phyloP scores from a whole-genome alignment of 2,329 filamentous ascomycete species.

The Mycogone perniciosa region DNA sequence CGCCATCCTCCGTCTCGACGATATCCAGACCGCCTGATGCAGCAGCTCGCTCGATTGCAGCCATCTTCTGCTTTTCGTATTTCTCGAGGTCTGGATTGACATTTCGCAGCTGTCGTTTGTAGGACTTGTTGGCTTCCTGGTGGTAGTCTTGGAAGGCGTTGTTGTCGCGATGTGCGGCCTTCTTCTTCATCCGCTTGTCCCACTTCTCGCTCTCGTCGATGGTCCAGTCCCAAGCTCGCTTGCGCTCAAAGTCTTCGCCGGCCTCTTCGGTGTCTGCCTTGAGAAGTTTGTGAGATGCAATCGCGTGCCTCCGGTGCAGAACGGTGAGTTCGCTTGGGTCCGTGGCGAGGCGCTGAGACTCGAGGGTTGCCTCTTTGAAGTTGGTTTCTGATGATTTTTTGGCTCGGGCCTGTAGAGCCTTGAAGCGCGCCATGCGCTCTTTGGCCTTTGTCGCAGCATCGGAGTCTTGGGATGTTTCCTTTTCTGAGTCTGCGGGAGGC shows the following conservation, averaged over 20 bases:
- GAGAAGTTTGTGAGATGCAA: conserved; percentile 85
- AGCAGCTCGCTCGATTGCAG: conserved; percentile 77
- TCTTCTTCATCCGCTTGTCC: conserved; percentile 87
- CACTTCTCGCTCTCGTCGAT: conserved; percentile 88
- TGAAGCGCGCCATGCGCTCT: conserved; percentile 76
- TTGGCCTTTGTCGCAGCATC: conserved; percentile 42
- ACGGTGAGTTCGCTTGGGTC: conserved; percentile 72
- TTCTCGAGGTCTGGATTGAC: conserved; percentile 69
- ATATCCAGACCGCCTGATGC: conserved; percentile 82
- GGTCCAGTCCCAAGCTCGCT: conserved; percentile 98
- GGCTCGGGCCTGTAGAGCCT: conserved; percentile 75
- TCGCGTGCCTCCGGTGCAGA: conserved; percentile 77
- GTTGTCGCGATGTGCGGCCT: conserved; percentile 71
- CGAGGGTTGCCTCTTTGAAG: conserved; percentile 74
- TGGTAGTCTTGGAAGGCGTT: conserved; percentile 87
- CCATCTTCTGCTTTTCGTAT: conserved; percentile 84
- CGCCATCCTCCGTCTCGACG: conserved; percentile 89
- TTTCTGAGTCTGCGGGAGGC: conserved; percentile 8
- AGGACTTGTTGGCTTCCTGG: conserved; percentile 83
- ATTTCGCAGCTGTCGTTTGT: conserved; percentile 81
- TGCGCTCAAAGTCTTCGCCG: conserved; percentile 92
- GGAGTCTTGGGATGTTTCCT: conserved; percentile 16
- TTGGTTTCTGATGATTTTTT: conserved; percentile 68
- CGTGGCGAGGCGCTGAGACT: conserved; percentile 70
- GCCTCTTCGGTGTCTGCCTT: conserved; percentile 83